Evolutionary conservation across 148 eudicot species (phyloP).

Genomic region (Fagopyrum esculentum): DNA sequence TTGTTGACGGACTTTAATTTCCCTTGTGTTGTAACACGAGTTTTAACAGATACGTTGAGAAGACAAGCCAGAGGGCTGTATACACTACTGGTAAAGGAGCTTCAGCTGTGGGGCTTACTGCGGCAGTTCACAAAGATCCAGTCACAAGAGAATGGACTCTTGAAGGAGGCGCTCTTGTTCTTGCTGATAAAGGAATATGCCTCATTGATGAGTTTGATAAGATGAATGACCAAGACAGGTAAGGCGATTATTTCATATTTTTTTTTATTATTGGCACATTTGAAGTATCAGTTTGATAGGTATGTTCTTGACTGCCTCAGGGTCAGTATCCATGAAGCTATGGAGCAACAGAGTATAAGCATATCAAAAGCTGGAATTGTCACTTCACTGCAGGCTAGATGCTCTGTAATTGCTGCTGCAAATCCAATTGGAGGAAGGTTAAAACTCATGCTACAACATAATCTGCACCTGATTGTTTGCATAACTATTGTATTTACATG

Average conservation of each 20-base stretch:
- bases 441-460: no score
- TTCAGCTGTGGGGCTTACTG: constrained; percentile 95
- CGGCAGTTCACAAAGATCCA: constrained; percentile 97
- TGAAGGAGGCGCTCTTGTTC: constrained; percentile 96
- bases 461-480: background rate
- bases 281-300: background rate
- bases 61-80: constrained; percentile 96
- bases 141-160: constrained; percentile 98
- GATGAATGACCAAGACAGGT: constrained; percentile 99
- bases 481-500: background rate
- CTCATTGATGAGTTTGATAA: constrained; percentile 97
- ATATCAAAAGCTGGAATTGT: constrained; percentile 99
- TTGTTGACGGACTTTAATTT: background rate
- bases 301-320: constrained; percentile 24
- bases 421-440: constrained; percentile 99
- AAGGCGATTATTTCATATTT: background rate
- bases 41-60: constrained; percentile 68
- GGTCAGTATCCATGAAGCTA: constrained; percentile 98
- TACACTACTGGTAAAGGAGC: constrained; percentile 99
- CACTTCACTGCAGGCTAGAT: constrained; percentile 96
- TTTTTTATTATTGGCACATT: background rate
- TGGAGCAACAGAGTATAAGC: constrained; percentile 99
- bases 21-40: background rate
- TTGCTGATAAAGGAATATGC: constrained; percentile 93
- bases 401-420: constrained; percentile 99